phyloP scores from a whole-genome alignment of 371 early-diverging fungal species.

The Mucor plumbeus region DNA sequence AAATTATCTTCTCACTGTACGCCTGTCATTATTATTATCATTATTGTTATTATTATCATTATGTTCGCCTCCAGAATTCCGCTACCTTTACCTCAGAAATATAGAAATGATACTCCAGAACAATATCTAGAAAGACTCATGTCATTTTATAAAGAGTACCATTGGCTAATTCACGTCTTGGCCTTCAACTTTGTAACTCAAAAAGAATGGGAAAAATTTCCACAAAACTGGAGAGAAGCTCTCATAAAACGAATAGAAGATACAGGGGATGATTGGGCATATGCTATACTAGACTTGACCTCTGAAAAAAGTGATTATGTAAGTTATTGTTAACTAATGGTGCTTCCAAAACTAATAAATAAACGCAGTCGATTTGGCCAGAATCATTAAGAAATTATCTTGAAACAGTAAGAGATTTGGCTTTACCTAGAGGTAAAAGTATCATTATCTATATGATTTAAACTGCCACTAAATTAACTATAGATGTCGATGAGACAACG shows the following conservation, averaged over 20 bases:
- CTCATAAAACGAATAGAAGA: conserved; percentile 27
- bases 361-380: conserved; percentile 29
- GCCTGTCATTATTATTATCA: not conserved
- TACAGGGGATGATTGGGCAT: conserved; percentile 28
- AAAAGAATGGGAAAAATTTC: conserved; percentile 53
- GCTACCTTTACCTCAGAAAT: conserved; percentile 15
- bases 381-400: conserved; percentile 24
- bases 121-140: conserved; percentile 45
- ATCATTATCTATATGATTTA: no score
- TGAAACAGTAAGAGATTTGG: conserved; percentile 17
- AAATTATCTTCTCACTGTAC: not conserved
- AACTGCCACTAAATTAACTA: not conserved
- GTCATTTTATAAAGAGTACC: conserved; percentile 37
- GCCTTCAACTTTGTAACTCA: conserved; percentile 59
- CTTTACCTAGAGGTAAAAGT: conserved; percentile 24
- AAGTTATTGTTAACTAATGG: not conserved
- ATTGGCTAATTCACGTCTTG: conserved; percentile 52
- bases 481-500: not conserved
- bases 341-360: not conserved
- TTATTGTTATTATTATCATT: not conserved
- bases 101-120: conserved; percentile 19
- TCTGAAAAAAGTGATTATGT: conserved; percentile 27
- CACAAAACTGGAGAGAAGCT: conserved; percentile 52
- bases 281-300: conserved; percentile 26
- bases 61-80: not conserved